Conservation (phyloP, 108 stramenopile genomes). For the Mediolabrus comicus region DNA sequence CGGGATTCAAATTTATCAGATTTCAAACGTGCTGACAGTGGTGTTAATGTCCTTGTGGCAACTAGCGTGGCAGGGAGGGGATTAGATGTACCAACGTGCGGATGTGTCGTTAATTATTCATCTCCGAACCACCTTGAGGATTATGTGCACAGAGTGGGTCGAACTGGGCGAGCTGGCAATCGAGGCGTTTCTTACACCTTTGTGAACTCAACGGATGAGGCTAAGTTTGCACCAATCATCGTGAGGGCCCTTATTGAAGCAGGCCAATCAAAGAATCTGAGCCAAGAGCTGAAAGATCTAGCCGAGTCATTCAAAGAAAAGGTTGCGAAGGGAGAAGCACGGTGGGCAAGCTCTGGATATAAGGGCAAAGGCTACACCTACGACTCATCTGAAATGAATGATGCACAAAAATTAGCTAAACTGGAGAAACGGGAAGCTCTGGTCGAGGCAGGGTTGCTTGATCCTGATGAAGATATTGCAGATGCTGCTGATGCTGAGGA, state of each 20-base stretch:
- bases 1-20: slow-evolving; percentile 97
- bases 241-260: slow-evolving; percentile 90
- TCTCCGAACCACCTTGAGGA: slow-evolving; percentile 98
- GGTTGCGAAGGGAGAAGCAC: slow-evolving; percentile 93
- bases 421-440: slow-evolving; percentile 90
- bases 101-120: slow-evolving; percentile 96
- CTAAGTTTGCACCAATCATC: slow-evolving; percentile 93
- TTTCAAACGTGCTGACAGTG: slow-evolving; percentile 86
- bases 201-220: slow-evolving; percentile 91
- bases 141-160: slow-evolving; percentile 97
- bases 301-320: slow-evolving; percentile 91
- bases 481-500: slow-evolving; percentile 23
- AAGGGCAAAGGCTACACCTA: slow-evolving; percentile 97
- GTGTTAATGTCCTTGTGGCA: slow-evolving; percentile 89
- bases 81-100: slow-evolving; percentile 91
- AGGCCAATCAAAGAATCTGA: slow-evolving; percentile 87
- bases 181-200: slow-evolving; percentile 97
- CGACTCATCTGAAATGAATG: slow-evolving; percentile 93
- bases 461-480: slow-evolving; percentile 80
- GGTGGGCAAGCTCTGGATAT: slow-evolving; percentile 91
- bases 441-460: slow-evolving; percentile 84
- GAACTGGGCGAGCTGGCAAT: slow-evolving; percentile 95
- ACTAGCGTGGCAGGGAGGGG: slow-evolving; percentile 95
- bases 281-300: slow-evolving; percentile 79
- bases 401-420: slow-evolving; percentile 86